Evolutionary conservation across 2,329 filamentous ascomycete genomes (phyloP), one percentile per base, ranked within the genome.

Genomic region (Huntiella abstrusa): DNA sequence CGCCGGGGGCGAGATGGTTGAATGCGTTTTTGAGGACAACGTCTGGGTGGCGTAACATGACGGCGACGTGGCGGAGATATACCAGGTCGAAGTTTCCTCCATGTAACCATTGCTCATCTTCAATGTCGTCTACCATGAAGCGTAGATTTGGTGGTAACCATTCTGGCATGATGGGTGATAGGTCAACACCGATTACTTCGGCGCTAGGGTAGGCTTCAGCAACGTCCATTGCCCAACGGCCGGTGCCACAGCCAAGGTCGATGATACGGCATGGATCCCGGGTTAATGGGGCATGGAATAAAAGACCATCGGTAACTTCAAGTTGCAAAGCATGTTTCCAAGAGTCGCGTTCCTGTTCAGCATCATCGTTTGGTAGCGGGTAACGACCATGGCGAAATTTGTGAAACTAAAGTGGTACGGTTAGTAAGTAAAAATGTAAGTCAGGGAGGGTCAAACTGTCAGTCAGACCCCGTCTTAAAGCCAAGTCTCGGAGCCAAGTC

Each of bases 81-180:
- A 78, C 67, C 51, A 71, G 66, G 55, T 78, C 73, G 54, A 71
- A 76, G 45, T 68, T 61, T 3, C 63, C 58, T 43, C 19, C 62
- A 17, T 49, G 60, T 4, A 60, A 52, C 76, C 76, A 80, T 6
- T 71, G 64, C n/a, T 49, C 48, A 41, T 70, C 64, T 51, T 77
- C 72, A 43, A 69, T 67, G 54, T 80, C 75, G 53, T 80, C 75
- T 7, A 80, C 66, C 49, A 76, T 62, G 59, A 78, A 78, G 5
- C 63, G 64, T n/a, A 73, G 64, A 54, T 79, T 79, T 8, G 69
- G 65, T 12, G 74, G 75, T 10, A 77, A 64, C 58, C 61, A 64
- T 33, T 57, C 58, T 2, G 64, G 63, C 51, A 69, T 65, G 15
- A 68, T 68, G 2, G 66, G 64, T 3, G 64, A 65, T 13, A 68